Evolutionary conservation across 768 basidiomycete species (phyloP).

Genomic region (Naganishia antarctica): DNA sequence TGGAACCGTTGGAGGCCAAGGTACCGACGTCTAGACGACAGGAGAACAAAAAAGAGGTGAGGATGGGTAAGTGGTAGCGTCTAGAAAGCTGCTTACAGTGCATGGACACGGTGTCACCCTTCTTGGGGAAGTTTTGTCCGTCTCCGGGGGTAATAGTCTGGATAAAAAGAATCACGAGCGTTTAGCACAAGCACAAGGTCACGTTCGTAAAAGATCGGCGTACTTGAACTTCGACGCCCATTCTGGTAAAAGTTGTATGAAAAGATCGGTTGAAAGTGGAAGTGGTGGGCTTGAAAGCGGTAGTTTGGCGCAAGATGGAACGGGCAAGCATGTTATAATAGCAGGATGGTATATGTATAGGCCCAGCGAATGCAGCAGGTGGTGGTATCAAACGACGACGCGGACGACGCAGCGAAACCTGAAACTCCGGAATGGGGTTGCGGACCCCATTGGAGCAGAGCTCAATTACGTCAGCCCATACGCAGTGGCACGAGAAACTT

Average conservation of each 20-base stretch:
- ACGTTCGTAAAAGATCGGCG: too few relatives aligned
- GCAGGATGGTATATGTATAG: neutral
- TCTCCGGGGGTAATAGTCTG: constrained; percentile 45
- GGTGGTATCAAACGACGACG: too few relatives aligned
- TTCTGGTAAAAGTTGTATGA: constrained; percentile 40
- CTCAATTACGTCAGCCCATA: too few relatives aligned
- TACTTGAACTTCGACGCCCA: constrained; percentile 47
- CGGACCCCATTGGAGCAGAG: too few relatives aligned
- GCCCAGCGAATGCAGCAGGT: too few relatives aligned
- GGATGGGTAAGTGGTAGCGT: neutral
- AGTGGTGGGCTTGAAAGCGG: constrained; percentile 17
- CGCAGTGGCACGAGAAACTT: too few relatives aligned
- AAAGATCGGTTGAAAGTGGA: constrained; percentile 31
- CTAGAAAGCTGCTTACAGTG: constrained; percentile 39
- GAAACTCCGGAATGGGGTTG: too few relatives aligned
- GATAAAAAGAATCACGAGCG: too few relatives aligned
- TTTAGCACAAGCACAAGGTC: too few relatives aligned
- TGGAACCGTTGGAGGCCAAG: constrained; percentile 46
- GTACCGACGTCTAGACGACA: constrained; percentile 44
- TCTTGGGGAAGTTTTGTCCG: constrained; percentile 48
- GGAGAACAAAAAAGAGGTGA: neutral
- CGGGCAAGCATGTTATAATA: constrained; percentile 1
- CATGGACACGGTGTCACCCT: constrained; percentile 45
- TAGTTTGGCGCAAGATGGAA: constrained; percentile 9
- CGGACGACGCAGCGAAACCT: too few relatives aligned